phyloP scores from a whole-genome alignment of 192 early-diverging fungal species.

The Oehlia diaphana region DNA sequence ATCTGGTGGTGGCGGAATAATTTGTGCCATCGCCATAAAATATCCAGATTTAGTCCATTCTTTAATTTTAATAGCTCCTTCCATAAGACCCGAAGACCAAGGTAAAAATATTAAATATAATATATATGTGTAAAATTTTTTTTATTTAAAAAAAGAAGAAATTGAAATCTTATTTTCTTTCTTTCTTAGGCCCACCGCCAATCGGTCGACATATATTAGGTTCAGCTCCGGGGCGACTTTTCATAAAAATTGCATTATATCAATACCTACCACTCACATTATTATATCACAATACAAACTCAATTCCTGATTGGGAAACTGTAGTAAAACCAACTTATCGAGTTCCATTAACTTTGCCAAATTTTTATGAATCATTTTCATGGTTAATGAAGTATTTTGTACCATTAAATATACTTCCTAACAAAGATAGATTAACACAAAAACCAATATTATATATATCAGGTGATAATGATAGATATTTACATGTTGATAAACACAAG shows the following conservation, averaged over 20 bases:
- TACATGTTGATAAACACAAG: neutral
- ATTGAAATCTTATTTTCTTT: neutral
- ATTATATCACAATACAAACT: slow-evolving; percentile 8
- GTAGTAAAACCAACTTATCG: slow-evolving; percentile 16
- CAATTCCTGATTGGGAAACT: slow-evolving; percentile 22
- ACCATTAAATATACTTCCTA: neutral
- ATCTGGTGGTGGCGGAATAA: slow-evolving; percentile 3
- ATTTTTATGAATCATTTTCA: slow-evolving; percentile 20
- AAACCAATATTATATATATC: slow-evolving; percentile 6
- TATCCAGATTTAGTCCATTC: neutral
- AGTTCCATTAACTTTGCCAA: slow-evolving; percentile 19
- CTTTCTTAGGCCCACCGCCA: slow-evolving; percentile 15
- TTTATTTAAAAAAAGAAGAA: neutral
- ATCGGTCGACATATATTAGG: slow-evolving; percentile 14
- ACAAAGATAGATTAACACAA: neutral
- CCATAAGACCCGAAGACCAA: slow-evolving; percentile 17
- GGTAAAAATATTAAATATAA: slow-evolving; percentile 5
- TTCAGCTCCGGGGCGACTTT: slow-evolving; percentile 1
- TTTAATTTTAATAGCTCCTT: slow-evolving; percentile 5
- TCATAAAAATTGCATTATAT: neutral
- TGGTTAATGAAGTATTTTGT: slow-evolving; percentile 15
- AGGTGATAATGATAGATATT: slow-evolving; percentile 16
- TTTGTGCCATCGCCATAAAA: neutral
- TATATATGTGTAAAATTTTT: neutral
- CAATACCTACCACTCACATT: slow-evolving; percentile 2